Base-by-base conservation (phyloP, 345 rosid genomes). In the Populus alba region DNA sequence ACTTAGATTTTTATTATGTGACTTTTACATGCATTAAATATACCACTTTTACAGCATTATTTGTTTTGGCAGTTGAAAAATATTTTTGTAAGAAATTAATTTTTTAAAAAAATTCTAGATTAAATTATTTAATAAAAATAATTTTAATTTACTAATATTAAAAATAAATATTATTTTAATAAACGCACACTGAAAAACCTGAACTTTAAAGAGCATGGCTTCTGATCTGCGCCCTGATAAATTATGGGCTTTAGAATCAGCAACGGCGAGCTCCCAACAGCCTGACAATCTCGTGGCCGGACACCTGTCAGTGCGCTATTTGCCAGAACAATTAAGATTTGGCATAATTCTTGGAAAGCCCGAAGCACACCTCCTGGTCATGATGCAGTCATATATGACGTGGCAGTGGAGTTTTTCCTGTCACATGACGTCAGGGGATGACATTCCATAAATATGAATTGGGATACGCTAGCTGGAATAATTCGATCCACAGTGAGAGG, bases 361-460 rank as follows among this genome's bases (percentile, higher is more conserved):
- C 76, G 25, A 37, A 33, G 72, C 78, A 20, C 80, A 51, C 79
- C 59, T n/a, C 35, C 80, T 71, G 82, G 41, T 70, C 76, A 66
- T 31, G 75, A 37, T 53, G 85, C 73, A 73, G 66, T 31, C 18
- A 85, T 53, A 25, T 49, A 76, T 63, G 67, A 77, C 67, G 61
- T 39, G 66, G 75, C 37, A n/a, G 62, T 0, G 67, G 49, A 37
- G 37, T 61, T 8, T 8, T 63, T 39, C 16, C 74, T 55, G 74
- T 53, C 77, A 66, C 57, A 16, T 81, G 79, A 77, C 81, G 57
- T 77, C 78, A 39, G 16, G 31, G 31, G n/a, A 37, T 2, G 37
- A 39, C 79, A 18, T 70, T 62, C 59, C 4, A 69, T 57, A n/a
- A 47, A n/a, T 66, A 39, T 49, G n/a, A 66, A 33, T 31, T 33